Evolutionary conservation across 2,329 filamentous ascomycete genomes (phyloP).

Genomic region (Colletotrichum destructivum): DNA sequence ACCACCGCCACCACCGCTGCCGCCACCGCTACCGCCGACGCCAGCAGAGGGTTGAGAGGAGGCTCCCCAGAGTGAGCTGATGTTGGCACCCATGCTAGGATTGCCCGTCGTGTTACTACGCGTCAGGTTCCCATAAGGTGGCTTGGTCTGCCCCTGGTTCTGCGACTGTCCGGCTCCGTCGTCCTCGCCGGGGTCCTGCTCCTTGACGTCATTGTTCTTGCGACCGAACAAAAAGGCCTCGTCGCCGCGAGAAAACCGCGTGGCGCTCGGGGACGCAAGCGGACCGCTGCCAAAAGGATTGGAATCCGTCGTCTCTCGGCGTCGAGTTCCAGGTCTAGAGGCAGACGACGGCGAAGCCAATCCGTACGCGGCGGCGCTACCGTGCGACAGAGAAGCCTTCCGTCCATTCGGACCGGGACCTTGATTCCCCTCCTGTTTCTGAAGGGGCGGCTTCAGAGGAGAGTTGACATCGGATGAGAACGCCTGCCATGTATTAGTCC

Average conservation of each 20-base stretch:
- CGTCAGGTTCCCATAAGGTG: slow-evolving; percentile 63
- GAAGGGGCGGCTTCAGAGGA: slow-evolving; percentile 86
- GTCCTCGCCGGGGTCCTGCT: slow-evolving; percentile 61
- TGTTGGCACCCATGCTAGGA: slow-evolving; percentile 57
- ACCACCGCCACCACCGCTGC: slow-evolving; percentile 52
- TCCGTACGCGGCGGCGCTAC: slow-evolving; percentile 74
- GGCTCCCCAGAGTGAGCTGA: slow-evolving; percentile 62
- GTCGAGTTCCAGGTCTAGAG: slow-evolving; percentile 81
- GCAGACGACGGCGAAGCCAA: slow-evolving; percentile 81
- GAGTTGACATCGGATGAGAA: slow-evolving; percentile 94
- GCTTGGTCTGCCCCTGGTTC: slow-evolving; percentile 49
- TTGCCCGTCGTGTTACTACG: slow-evolving; percentile 70
- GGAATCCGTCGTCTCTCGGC: slow-evolving; percentile 84
- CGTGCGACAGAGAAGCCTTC: slow-evolving; percentile 87
- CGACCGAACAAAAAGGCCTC: slow-evolving; percentile 70
- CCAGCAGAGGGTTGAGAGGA: slow-evolving; percentile 44
- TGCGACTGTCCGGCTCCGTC: slow-evolving; percentile 51
- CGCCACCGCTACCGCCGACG: slow-evolving; percentile 51
- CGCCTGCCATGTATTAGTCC: slow-evolving; percentile 65
- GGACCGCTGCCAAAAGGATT: slow-evolving; percentile 71
- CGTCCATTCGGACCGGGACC: slow-evolving; percentile 75
- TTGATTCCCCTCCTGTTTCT: slow-evolving; percentile 77
- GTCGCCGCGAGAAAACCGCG: slow-evolving; percentile 76
- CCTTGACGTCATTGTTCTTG: slow-evolving; percentile 68
- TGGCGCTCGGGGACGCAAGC: slow-evolving; percentile 73